Evolutionary conservation across 129 eudicot species (phyloP), one percentile per base, ranked within the genome.

Genomic region (Smallanthus sonchifolius): DNA sequence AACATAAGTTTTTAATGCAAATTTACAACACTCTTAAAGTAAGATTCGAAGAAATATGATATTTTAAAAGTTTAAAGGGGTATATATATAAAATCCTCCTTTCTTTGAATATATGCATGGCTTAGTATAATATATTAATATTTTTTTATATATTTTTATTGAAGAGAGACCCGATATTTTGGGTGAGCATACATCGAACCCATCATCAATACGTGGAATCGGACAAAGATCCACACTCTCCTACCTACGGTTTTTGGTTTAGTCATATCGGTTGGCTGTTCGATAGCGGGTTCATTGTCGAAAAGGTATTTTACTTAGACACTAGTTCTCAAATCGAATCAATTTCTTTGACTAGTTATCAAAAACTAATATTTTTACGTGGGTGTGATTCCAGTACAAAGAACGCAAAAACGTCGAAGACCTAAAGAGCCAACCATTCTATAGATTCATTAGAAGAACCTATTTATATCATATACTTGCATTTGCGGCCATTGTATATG

Each of bases 111-210:
- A 9, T 42, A 42, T 42, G 11, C 45, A 42, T 42, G 45, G 3
- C 6, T 42, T 7, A 42, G 0, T 24, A 20, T 0, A 24, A 30
- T 7, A 24, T 47, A 10, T 0, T 4, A 47, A 49, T 49, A 20
- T 19, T 54, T 13, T 28, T 10, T 60, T 28, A 9, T 72, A 37
- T 36, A 2, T 16, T 15, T 65, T 48, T 39, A 13, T 9, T 1
- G 14, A 2, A 80, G 88, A 79, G 88, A 19, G 80, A 77, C 9
- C 88, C 88, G 2, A 84, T 84, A n/a, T 76, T 49, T 34, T 84
- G 85, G 88, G 88, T 84, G 83, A 84, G 88, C 49, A 77, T 82
- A 60, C 88, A 80, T 30, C 73, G 88, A 20, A 67, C 37, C 15
- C 88, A 84, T 60, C 88, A 84, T 55, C 83, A 77, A 44, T 68